Evolutionary conservation across 441 rosid genomes (phyloP).

Genomic region (Pelargonium fulgidum): DNA sequence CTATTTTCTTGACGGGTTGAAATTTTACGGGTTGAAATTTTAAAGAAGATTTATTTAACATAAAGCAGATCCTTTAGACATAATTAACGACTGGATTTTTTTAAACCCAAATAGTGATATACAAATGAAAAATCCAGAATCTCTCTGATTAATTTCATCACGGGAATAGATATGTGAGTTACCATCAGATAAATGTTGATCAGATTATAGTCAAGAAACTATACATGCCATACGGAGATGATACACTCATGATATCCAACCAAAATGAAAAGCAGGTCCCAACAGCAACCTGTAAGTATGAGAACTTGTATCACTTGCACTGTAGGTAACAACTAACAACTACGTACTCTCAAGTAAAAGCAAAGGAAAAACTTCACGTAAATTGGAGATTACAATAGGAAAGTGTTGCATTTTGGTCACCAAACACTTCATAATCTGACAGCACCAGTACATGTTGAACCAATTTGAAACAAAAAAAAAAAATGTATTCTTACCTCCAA

Average conservation of each 20-base stretch:
- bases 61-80: slow-evolving; percentile 4
- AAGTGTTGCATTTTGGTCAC: too few species aligned
- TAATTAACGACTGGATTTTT: background rate
- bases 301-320: slow-evolving; percentile 21
- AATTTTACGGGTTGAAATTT: background rate
- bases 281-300: slow-evolving; percentile 48
- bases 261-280: slow-evolving; percentile 72
- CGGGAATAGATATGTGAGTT: slow-evolving; percentile 66
- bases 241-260: slow-evolving; percentile 55
- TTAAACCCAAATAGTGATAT: background rate
- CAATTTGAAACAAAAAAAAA: background rate
- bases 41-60: background rate
- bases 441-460: too few species aligned
- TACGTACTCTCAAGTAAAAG: background rate
- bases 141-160: slow-evolving; percentile 26
- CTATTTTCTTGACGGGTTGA: background rate
- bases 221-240: slow-evolving; percentile 97
- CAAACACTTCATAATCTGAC: too few species aligned
- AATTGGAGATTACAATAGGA: background rate
- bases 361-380: background rate
- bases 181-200: slow-evolving; percentile 67
- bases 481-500: slow-evolving; percentile 47
- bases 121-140: slow-evolving; percentile 1
- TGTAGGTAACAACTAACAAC: background rate
- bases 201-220: slow-evolving; percentile 80